These are phyloP conservation scores for Blastobotrys serpentis DNA, from an alignment of 1,139 yeast species.

Conservation along the genomic window DNA sequence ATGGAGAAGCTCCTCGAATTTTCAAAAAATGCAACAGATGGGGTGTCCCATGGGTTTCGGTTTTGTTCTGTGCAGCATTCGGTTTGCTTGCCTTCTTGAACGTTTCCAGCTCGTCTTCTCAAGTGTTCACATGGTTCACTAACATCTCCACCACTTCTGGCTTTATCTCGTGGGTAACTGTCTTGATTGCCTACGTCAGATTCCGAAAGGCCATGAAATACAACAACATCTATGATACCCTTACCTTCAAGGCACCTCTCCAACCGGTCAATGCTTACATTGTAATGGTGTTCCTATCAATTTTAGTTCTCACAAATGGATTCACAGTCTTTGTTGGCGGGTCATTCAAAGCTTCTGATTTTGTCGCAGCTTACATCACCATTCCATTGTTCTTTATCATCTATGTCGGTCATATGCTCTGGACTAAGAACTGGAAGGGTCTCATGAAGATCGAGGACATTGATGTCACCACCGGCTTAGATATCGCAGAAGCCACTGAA, in stretches of 20 bases:
- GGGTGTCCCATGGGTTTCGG: slow-evolving; percentile 56
- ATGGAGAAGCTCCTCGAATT: slow-evolving; percentile 47
- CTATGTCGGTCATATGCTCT: slow-evolving; percentile 53
- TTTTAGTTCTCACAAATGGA: slow-evolving; percentile 66
- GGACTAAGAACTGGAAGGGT: slow-evolving; percentile 46
- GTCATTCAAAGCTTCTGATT: slow-evolving; percentile 49
- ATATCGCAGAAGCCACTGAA: slow-evolving; percentile 49
- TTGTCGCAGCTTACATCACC: slow-evolving; percentile 53
- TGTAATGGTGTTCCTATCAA: slow-evolving; percentile 45
- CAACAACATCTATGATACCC: slow-evolving; percentile 29
- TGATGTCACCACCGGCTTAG: slow-evolving; percentile 52
- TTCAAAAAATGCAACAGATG: slow-evolving; percentile 50
- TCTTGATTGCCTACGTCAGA: slow-evolving; percentile 49
- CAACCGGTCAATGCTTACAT: slow-evolving; percentile 52
- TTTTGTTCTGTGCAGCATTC: slow-evolving; percentile 41
- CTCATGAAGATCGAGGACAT: slow-evolving; percentile 45
- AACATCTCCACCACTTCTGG: slow-evolving; percentile 55
- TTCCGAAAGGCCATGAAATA: slow-evolving; percentile 49
- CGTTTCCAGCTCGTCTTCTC: slow-evolving; percentile 39
- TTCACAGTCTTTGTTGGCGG: slow-evolving; percentile 59
- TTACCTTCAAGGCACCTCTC: slow-evolving; percentile 46
- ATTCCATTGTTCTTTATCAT: slow-evolving; percentile 48
- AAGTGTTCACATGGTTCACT: slow-evolving; percentile 55
- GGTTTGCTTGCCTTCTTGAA: slow-evolving; percentile 49
- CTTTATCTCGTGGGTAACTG: slow-evolving; percentile 54